These are phyloP conservation scores for Glomus cerebriforme DNA, from an alignment of 192 early-diverging fungal species.

Conservation along the genomic window DNA sequence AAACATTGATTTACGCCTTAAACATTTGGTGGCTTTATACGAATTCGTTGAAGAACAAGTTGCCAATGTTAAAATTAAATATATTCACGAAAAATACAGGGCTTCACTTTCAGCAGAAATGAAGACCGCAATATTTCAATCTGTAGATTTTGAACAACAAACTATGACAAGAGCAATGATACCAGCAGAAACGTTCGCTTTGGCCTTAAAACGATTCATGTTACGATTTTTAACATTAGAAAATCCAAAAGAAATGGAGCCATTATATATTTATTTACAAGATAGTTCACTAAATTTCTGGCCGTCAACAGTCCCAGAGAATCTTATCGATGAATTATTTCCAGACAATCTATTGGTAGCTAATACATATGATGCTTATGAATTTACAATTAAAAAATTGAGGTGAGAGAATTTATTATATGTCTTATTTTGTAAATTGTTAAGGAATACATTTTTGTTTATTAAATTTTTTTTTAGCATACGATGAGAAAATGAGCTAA, in stretches of 20 bases:
- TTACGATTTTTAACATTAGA: neutral
- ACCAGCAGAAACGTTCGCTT: neutral
- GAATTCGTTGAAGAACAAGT: constrained; percentile 24
- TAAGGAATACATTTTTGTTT: no score
- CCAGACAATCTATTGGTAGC: neutral
- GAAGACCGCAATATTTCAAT: neutral
- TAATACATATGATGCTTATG: neutral
- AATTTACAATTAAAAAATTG: neutral
- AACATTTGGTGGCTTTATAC: constrained; percentile 27
- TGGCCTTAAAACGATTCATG: constrained; percentile 11
- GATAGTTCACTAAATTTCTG: neutral
- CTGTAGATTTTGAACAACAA: neutral
- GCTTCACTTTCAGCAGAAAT: neutral
- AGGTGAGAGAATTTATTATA: neutral
- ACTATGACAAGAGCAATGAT: neutral
- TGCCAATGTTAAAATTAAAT: neutral
- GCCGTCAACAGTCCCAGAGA: neutral
- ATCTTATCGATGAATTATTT: neutral
- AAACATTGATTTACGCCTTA: neutral
- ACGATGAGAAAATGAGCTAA: no score
- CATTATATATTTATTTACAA: neutral
- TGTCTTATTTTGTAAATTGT: no score
- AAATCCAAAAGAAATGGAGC: neutral
- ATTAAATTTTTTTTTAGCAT: no score
- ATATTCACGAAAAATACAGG: constrained; percentile 21